Base-by-base conservation (phyloP, 164 flowering plant genomes). In the Brasenia schreberi region DNA sequence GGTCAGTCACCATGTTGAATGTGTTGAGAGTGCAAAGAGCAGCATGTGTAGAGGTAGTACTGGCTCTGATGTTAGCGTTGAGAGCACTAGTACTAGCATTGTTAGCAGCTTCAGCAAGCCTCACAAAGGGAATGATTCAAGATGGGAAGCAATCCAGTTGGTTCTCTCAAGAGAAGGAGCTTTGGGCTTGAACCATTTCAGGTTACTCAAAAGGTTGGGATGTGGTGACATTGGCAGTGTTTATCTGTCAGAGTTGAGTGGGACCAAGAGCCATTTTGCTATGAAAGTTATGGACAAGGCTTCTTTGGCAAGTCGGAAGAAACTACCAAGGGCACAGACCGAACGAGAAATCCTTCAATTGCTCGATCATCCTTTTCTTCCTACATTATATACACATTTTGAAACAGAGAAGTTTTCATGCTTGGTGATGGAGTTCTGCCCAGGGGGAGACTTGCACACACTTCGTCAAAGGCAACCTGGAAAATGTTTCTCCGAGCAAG, bases 141-240 rank as follows among this genome's bases (percentile, higher is more conserved):
- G 89, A 73, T 91, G 97, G 97, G 97, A 89, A 75, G 97, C 96
- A 27, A 87, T 91, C 70, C 96, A 83, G 67, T 85, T 73, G 12
- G 82, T 91, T 45, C 82, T 93, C 66, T 70, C 79, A 14, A 77
- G 77, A 71, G 91, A 87, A 68, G 93, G 97, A 5, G 85, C 53
- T 14, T 69, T 89, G 72, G 92, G 94, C 60, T 77, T 91, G 79
- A 85, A 75, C 72, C 96, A 91, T 70, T 91, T 91, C 61, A 81
- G 95, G 68, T 76, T 91, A 66, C 82, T 91, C 9, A 87, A 87
- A 79, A 77, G 87, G 77, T 79, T 91, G 74, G 97, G 97, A 3
- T 85, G 96, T 76, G 97, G 97, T 63, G 97, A 91, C 72, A 88
- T 91, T 67, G 97, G 97, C 19, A 90, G 91, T 70, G 96, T 90